phyloP scores from a whole-genome alignment of 768 basidiomycete genomes.

The Clavaria fumosa region DNA sequence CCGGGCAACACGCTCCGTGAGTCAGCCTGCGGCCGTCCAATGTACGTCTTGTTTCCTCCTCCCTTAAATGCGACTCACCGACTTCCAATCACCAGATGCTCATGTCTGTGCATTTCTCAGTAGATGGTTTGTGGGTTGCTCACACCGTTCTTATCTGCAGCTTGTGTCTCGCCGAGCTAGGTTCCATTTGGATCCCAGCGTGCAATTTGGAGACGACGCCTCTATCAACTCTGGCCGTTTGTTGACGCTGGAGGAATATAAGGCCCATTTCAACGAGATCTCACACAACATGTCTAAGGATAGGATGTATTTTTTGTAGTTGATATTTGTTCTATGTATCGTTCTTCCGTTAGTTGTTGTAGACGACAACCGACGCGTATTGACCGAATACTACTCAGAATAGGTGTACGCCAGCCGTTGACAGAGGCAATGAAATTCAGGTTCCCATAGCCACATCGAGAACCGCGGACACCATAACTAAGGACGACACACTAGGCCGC shows the following conservation, averaged over 20 bases:
- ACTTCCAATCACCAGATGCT: conserved; percentile 12
- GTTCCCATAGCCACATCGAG: too few relatives aligned
- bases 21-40: conserved; percentile 74
- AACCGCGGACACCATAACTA: too few relatives aligned
- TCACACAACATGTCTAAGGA: conserved; percentile 9
- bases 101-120: conserved; percentile 10
- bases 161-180: conserved; percentile 15
- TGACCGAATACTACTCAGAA: too few relatives aligned
- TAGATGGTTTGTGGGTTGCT: neutral
- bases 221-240: conserved; percentile 6
- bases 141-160: conserved; percentile 6
- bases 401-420: too few relatives aligned
- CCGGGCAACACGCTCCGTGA: conserved; percentile 68
- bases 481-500: too few relatives aligned
- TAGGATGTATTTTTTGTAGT: conserved; percentile 15
- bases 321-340: too few relatives aligned
- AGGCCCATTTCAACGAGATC: conserved; percentile 10
- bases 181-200: conserved; percentile 13
- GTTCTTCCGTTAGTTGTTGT: too few relatives aligned
- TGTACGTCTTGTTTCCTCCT: conserved; percentile 30
- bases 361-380: too few relatives aligned
- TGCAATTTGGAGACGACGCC: conserved; percentile 14
- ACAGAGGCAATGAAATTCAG: too few relatives aligned
- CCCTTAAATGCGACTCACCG: neutral
- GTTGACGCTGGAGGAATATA: conserved; percentile 15